phyloP scores from a whole-genome alignment of 345 rosid genomes.

The Dimocarpus longan region DNA sequence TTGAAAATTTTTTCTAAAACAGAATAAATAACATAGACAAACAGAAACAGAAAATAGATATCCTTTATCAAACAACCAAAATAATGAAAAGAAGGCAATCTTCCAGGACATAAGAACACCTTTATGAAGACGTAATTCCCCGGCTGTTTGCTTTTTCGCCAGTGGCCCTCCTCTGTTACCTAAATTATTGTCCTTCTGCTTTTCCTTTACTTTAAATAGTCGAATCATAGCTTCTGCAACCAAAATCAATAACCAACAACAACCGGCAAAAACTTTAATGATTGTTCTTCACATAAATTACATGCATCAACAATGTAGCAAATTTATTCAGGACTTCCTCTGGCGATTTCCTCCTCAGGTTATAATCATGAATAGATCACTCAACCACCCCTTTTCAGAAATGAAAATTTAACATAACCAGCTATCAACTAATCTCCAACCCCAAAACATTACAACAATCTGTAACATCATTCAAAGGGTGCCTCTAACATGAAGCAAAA shows the following conservation, averaged over 20 bases:
- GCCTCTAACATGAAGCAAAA: background rate
- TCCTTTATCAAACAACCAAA: background rate
- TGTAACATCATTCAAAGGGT: background rate
- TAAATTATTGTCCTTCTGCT: constrained; percentile 79
- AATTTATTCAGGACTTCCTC: background rate
- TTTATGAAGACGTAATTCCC: constrained; percentile 88
- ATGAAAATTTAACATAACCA: background rate
- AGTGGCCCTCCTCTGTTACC: constrained; percentile 61
- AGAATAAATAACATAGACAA: background rate
- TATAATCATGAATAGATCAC: background rate
- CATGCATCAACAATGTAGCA: too few species aligned
- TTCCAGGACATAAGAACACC: constrained; percentile 38
- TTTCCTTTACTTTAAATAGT: constrained; percentile 80
- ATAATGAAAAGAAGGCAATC: background rate
- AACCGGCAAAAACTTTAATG: background rate
- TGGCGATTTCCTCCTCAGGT: background rate
- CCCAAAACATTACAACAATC: background rate
- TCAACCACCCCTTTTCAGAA: background rate
- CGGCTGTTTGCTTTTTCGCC: constrained; percentile 72
- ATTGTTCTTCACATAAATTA: background rate
- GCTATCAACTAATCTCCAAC: background rate
- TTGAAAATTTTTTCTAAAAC: background rate
- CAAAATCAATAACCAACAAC: background rate
- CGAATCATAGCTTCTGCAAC: constrained; percentile 64
- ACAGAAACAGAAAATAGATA: background rate